phyloP scores from a whole-genome alignment of 495 filamentous ascomycete species.

The Amphirosellinia nigrospora region DNA sequence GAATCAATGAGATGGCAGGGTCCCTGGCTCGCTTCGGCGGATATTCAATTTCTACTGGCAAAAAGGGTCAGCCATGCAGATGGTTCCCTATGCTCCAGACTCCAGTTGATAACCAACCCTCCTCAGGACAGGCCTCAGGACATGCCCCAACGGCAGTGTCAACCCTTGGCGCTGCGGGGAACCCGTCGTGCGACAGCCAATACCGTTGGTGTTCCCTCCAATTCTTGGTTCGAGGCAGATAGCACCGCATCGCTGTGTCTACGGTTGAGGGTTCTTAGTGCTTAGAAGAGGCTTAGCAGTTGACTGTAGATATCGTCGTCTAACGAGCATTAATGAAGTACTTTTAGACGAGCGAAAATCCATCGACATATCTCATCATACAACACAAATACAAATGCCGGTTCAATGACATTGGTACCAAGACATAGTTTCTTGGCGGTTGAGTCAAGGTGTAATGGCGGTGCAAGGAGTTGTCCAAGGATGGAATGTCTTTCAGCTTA shows the following conservation, averaged over 20 bases:
- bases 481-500: neutral
- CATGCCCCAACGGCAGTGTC: slow-evolving; percentile 19
- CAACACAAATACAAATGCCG: neutral
- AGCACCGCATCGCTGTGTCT: neutral
- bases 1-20: slow-evolving; percentile 31
- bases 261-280: neutral
- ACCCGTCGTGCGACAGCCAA: slow-evolving; percentile 18
- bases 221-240: neutral
- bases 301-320: neutral
- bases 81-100: neutral
- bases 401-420: neutral
- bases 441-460: neutral
- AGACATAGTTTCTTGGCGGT: slow-evolving; percentile 2
- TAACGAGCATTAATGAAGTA: no score
- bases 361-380: neutral
- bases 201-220: neutral
- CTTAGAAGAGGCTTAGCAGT: neutral
- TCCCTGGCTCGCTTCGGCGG: slow-evolving; percentile 35
- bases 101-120: neutral
- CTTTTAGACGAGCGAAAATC: neutral
- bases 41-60: slow-evolving; percentile 34
- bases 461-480: neutral
- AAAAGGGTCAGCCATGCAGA: slow-evolving; percentile 23
- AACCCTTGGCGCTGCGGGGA: slow-evolving; percentile 27
- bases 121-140: neutral